phyloP scores from a whole-genome alignment of 2,329 filamentous ascomycete species.

The Pleochaeta shiraiana region DNA sequence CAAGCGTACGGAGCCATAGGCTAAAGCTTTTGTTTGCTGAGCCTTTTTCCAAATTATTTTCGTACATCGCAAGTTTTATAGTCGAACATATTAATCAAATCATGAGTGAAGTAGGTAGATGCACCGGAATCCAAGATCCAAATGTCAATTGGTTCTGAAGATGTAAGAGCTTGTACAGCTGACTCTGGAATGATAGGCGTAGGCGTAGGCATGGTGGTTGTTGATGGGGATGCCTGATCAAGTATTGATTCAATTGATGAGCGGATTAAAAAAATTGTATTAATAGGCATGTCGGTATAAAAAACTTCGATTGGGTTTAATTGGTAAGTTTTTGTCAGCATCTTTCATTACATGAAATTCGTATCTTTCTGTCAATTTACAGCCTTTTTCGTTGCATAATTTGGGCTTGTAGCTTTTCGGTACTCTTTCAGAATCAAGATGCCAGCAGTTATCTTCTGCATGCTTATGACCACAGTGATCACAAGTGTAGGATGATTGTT shows the following conservation, averaged over 20 bases:
- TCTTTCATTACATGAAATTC: background rate
- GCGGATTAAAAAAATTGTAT: background rate
- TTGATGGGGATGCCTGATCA: background rate
- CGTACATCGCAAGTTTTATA: background rate
- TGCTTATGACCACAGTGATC: background rate
- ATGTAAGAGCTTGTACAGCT: background rate
- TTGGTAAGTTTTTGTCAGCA: background rate
- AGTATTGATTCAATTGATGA: background rate
- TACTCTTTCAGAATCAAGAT: background rate
- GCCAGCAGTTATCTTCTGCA: background rate
- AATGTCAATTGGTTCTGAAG: background rate
- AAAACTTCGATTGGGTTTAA: background rate
- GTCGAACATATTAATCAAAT: background rate
- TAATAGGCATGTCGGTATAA: background rate
- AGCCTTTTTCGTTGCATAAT: background rate
- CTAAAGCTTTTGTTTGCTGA: background rate
- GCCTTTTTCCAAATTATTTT: slow-evolving; percentile 2
- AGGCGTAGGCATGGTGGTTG: background rate
- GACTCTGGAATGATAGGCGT: background rate
- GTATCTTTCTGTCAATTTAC: background rate
- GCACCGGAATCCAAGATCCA: slow-evolving; percentile 3
- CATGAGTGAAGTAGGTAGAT: slow-evolving; percentile 1
- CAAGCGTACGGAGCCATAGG: background rate
- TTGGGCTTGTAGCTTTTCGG: slow-evolving; percentile 2
- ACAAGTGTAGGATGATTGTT: background rate